Base-by-base conservation (phyloP, 2,329 filamentous ascomycete genomes). In the Aspergillus terreus region DNA sequence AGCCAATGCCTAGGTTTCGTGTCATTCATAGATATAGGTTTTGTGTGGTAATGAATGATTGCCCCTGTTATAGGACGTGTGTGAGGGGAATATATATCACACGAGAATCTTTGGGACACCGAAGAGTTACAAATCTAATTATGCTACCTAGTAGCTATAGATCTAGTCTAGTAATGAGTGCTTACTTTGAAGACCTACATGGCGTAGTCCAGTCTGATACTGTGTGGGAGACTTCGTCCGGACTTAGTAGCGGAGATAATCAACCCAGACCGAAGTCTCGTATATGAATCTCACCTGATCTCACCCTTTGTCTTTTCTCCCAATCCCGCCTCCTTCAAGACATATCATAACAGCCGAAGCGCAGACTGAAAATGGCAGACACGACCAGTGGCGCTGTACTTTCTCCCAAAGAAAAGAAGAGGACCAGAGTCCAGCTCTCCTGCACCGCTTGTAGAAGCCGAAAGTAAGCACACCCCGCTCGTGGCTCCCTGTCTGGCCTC, bases 391-490 rank as follows among this genome's bases (percentile, higher is more conserved):
- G 19, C 4, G 6, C 6, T 10, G 4, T 17, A 2, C 15, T n/a
- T 2, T 15, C 40, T 12, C 6, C 40, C 11, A 57, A 53, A 6
- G 58, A 58, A 15, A 66, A 64, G 51, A 71, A 70, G 51, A 63
- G 67, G 51, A 68, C 62, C 30, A 53, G 68, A 38, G 68, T 71
- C n/a, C 68, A 71, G 53, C 64, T 71, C 42, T 71, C 68, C 14
- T 71, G 68, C 52, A 71, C 66, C n/a, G 63, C 66, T 11, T 71
- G 68, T 54, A 62, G 68, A 56, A 62, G 54, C 35, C 63, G 68
- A 45, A 71, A 71, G 68, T 70, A 61, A 45, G 64, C 38, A 14
- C 5, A 12, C 30, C 51, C 33, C 21, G 9, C 27, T 12, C 49
- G 38, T 41, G 23, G 10, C 23, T 6, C 15, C 27, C 1, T 11